Conservation (phyloP, 495 filamentous ascomycete genomes). For the Pyrenopolyporus hunteri region DNA sequence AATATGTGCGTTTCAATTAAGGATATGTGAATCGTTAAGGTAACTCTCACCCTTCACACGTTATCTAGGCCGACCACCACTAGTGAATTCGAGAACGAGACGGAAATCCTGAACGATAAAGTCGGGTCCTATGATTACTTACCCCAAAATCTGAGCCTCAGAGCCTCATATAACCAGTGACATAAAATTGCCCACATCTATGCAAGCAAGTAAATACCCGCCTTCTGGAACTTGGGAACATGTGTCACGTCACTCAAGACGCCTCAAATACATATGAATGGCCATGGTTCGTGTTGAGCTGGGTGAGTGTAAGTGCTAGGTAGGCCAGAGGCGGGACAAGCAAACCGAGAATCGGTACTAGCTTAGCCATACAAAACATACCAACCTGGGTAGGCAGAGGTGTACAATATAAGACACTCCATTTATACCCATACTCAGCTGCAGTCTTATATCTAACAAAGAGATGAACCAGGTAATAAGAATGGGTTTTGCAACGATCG, state of each 20-base stretch:
- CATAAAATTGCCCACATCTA: not conserved
- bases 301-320: not conserved
- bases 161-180: not conserved
- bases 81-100: too few species aligned
- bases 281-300: not conserved
- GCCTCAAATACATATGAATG: not conserved
- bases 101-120: too few species aligned
- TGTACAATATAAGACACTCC: conserved; percentile 3
- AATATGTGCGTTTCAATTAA: too few species aligned
- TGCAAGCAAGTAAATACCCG: not conserved
- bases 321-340: not conserved
- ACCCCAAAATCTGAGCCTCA: too few species aligned
- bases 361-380: not conserved
- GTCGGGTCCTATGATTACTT: too few species aligned
- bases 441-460: conserved; percentile 19
- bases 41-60: too few species aligned
- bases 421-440: not conserved
- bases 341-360: not conserved
- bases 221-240: not conserved
- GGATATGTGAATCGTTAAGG: too few species aligned
- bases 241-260: not conserved
- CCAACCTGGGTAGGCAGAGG: too few species aligned
- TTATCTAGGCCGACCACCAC: too few species aligned
- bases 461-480: not conserved
- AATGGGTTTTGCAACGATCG: conserved; percentile 1